Percentiles rank a stretch among this genome's conserved stretches.
Conservation (phyloP, 148 eudicot genomes). For the Amaranthus palmeri region DNA sequence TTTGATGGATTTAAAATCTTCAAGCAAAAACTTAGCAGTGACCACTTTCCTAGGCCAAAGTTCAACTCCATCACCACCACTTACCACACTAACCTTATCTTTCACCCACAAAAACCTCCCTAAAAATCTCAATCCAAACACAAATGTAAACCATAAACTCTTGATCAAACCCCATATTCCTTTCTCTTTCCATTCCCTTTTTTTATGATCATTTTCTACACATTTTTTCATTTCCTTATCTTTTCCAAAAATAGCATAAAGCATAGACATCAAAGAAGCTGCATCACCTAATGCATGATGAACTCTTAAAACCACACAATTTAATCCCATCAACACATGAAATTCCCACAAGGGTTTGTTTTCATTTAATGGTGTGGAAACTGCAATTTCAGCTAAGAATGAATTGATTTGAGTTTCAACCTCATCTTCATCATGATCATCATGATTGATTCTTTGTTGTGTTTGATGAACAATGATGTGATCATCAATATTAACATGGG, state of each 20-base stretch:
- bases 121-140: slow-evolving; percentile 31
- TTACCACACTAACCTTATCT: slow-evolving; percentile 41
- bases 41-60: slow-evolving; percentile 61
- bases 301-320: slow-evolving; percentile 46
- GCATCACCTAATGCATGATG: slow-evolving; percentile 83
- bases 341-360: slow-evolving; percentile 76
- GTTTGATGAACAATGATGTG: slow-evolving; percentile 33
- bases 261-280: slow-evolving; percentile 59
- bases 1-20: slow-evolving; percentile 61
- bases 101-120: slow-evolving; percentile 49
- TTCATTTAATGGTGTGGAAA: slow-evolving; percentile 38
- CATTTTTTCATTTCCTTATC: not conserved
- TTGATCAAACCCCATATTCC: slow-evolving; percentile 30
- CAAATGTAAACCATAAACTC: slow-evolving; percentile 38
- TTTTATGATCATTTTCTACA: not conserved
- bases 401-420: slow-evolving; percentile 39
- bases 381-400: slow-evolving; percentile 45
- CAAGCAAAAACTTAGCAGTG: slow-evolving; percentile 51
- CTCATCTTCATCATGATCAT: not conserved
- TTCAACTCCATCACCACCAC: slow-evolving; percentile 66
- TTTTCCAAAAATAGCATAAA: slow-evolving; percentile 31
- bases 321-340: slow-evolving; percentile 48
- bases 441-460: not conserved
- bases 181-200: slow-evolving; percentile 4
- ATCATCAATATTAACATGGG: slow-evolving; percentile 45